Conservation (phyloP, 345 rosid species). For the Durio zibethinus region DNA sequence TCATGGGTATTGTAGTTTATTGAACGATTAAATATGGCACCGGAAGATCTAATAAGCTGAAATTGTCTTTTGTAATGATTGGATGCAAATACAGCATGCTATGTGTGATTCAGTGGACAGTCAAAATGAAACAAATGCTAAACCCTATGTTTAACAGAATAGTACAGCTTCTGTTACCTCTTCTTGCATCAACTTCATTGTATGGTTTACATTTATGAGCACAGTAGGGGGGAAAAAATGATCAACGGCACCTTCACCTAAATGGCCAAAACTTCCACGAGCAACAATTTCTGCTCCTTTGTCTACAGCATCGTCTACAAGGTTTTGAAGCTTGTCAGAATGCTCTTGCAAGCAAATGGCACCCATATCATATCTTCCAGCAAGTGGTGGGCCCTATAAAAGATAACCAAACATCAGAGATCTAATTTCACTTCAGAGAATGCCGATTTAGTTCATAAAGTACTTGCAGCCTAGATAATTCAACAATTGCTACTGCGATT, state of each 20-base stretch:
- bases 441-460: not conserved
- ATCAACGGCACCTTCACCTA: constrained; percentile 89
- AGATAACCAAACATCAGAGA: constrained; percentile 3
- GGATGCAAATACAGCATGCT: not conserved
- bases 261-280: constrained; percentile 94
- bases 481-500: not conserved
- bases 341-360: constrained; percentile 95
- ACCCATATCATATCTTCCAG: constrained; percentile 95
- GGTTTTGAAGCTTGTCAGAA: constrained; percentile 81
- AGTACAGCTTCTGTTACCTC: constrained; percentile 51
- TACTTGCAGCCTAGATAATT: not conserved
- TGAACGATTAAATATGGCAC: not conserved
- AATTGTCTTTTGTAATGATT: not conserved
- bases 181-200: constrained; percentile 93
- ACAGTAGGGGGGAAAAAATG: constrained; percentile 95
- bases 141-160: not conserved
- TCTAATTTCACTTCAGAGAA: not conserved
- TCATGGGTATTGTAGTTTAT: not conserved
- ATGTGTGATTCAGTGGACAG: not conserved
- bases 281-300: constrained; percentile 87
- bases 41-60: not conserved
- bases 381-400: constrained; percentile 88
- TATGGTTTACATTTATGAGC: constrained; percentile 74
- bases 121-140: constrained; percentile 2
- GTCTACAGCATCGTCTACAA: constrained; percentile 81